Percentiles rank a stretch among this genome's conserved stretches.
phyloP scores from a whole-genome alignment of 108 stramenopile species.

The Epipyxis sp. region DNA sequence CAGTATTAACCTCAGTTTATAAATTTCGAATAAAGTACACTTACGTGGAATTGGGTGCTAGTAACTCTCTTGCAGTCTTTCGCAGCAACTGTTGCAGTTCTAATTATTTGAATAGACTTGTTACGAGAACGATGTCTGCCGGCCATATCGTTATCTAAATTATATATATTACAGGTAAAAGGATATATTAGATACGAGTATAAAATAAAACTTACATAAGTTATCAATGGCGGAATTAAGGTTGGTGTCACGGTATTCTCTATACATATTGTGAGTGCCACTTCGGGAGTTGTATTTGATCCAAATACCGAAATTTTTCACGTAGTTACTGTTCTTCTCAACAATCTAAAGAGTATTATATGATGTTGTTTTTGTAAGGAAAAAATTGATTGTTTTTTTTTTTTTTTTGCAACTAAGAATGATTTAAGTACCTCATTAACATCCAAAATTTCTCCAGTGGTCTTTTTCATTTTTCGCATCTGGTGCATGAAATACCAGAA shows the following conservation, averaged over 20 bases:
- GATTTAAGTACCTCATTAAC: too few species aligned
- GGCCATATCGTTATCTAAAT: slow-evolving; percentile 93
- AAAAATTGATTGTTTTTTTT: neutral
- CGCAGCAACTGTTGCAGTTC: slow-evolving; percentile 80
- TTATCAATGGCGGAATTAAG: slow-evolving; percentile 94
- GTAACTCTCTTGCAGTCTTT: slow-evolving; percentile 81
- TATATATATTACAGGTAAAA: slow-evolving; percentile 11
- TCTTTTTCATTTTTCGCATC: slow-evolving; percentile 99
- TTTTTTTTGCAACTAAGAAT: slow-evolving; percentile 31
- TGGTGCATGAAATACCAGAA: slow-evolving; percentile 99
- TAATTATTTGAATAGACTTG: slow-evolving; percentile 98
- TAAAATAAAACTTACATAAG: slow-evolving; percentile 72
- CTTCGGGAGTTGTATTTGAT: slow-evolving; percentile 96
- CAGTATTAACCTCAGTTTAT: too few species aligned
- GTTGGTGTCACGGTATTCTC: slow-evolving; percentile 93
- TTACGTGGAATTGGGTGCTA: slow-evolving; percentile 46
- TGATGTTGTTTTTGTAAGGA: too few species aligned
- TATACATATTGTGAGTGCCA: slow-evolving; percentile 99
- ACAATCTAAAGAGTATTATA: too few species aligned
- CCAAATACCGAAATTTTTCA: slow-evolving; percentile 99
- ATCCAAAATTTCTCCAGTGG: slow-evolving; percentile 98
- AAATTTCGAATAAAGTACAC: neutral
- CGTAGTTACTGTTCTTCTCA: slow-evolving; percentile 89
- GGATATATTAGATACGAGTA: neutral
- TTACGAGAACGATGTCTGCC: slow-evolving; percentile 97